phyloP scores from a whole-genome alignment of 176 grass and related monocot species.

The Neostapfia colusana region DNA sequence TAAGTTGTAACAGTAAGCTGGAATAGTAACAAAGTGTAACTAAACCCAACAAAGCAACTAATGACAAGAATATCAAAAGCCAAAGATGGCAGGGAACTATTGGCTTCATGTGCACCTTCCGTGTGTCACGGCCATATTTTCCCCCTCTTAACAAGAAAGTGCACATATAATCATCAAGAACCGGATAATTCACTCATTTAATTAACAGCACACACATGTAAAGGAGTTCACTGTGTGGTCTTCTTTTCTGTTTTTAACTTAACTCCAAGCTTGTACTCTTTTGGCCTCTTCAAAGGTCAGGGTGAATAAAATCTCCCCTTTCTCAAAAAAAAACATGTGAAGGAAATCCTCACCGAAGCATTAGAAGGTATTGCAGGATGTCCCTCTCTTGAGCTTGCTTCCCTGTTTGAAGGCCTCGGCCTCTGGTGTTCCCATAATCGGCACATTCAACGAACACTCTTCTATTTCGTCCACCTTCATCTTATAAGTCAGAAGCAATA shows the following conservation, averaged over 20 bases:
- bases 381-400: background rate
- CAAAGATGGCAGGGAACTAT: too few relatives aligned
- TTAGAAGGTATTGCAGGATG: background rate
- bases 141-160: too few relatives aligned
- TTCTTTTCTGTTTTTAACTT: too few relatives aligned
- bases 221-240: too few relatives aligned
- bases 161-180: background rate
- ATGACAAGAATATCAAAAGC: background rate
- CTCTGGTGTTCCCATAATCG: background rate
- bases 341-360: conserved; percentile 21
- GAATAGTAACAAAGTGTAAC: too few relatives aligned
- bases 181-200: background rate
- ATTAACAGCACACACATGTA: background rate
- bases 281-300: too few relatives aligned
- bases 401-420: background rate
- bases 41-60: background rate
- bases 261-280: too few relatives aligned
- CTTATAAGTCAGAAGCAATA: background rate
- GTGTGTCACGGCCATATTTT: too few relatives aligned
- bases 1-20: too few relatives aligned
- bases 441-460: background rate
- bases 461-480: background rate
- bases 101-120: too few relatives aligned
- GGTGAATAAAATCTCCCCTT: too few relatives aligned
- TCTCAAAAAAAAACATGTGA: background rate